A percentile compares a stretch with the other conserved stretches of the same genome.
These are phyloP conservation scores for Orbilia ellipsospora DNA, from an alignment of 2,329 filamentous ascomycete species.

Conservation along the genomic window DNA sequence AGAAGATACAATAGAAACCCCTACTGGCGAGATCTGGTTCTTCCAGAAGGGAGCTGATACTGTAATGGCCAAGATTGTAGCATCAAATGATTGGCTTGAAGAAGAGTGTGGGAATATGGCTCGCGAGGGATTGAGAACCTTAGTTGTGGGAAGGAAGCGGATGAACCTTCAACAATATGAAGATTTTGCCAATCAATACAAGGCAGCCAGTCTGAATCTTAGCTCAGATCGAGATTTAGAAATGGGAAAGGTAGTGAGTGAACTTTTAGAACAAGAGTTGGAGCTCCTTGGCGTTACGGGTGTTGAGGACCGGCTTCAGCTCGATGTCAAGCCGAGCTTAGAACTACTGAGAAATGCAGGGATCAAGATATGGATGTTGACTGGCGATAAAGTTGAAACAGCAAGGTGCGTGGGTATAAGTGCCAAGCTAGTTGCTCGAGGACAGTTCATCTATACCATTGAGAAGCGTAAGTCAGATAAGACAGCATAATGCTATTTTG, in stretches of 20 bases:
- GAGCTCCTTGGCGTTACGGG: conserved; percentile 97
- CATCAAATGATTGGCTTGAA: conserved; percentile 96
- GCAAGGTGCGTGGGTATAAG: conserved; percentile 95
- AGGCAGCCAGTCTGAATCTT: conserved; percentile 82
- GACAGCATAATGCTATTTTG: background rate
- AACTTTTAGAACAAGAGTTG: conserved; percentile 85
- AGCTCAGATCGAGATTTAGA: conserved; percentile 77
- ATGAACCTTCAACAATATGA: conserved; percentile 81
- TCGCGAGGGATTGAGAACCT: conserved; percentile 88
- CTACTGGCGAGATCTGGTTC: conserved; percentile 89
- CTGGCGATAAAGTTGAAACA: conserved; percentile 97
- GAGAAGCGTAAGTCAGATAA: conserved; percentile 68
- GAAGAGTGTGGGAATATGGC: conserved; percentile 99
- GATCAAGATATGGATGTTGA: conserved; percentile 99
- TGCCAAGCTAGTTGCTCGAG: conserved; percentile 90
- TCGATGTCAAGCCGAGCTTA: conserved; percentile 92
- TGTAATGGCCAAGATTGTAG: conserved; percentile 96
- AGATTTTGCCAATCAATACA: conserved; percentile 79
- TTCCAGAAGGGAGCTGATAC: conserved; percentile 98
- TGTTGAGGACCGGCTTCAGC: conserved; percentile 95
- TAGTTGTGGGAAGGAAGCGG: conserved; percentile 93
- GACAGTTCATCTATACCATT: conserved; percentile 96
- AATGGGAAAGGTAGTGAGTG: conserved; percentile 81
- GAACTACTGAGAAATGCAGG: conserved; percentile 96
- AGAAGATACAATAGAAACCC: conserved; percentile 67